Percentiles rank a stretch among this genome's conserved stretches.
phyloP scores from a whole-genome alignment of 805 yeast species.

The Pichia phayaonensis region DNA sequence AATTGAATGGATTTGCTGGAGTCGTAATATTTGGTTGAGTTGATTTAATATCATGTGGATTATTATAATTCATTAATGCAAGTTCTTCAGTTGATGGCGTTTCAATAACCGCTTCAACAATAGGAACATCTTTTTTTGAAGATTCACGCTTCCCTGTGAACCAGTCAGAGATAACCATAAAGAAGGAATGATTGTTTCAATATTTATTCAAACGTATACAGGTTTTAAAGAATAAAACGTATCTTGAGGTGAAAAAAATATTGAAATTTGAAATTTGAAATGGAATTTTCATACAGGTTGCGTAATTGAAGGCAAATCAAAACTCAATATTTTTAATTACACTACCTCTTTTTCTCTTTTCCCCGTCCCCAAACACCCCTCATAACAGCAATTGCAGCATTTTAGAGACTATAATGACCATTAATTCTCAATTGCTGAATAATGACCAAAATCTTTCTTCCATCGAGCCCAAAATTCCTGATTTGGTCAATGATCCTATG shows the following conservation, averaged over 20 bases:
- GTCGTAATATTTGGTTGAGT: neutral
- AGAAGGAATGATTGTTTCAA: neutral
- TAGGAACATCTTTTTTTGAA: neutral
- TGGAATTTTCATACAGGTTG: neutral
- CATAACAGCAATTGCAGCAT: too few relatives aligned
- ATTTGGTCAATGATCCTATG: neutral
- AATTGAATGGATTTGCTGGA: neutral
- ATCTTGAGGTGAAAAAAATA: neutral
- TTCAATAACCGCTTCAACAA: constrained; percentile 9
- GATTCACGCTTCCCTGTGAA: neutral
- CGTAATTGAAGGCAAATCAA: neutral
- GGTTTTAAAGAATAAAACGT: too few relatives aligned
- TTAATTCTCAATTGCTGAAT: neutral
- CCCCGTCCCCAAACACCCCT: neutral
- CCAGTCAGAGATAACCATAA: constrained; percentile 6
- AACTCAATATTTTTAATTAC: neutral
- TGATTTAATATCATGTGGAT: constrained; percentile 2
- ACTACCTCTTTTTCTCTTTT: too few relatives aligned
- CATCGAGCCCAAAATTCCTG: neutral
- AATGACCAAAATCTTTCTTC: neutral
- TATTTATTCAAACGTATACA: neutral
- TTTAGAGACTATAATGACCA: neutral
- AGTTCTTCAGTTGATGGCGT: constrained; percentile 32
- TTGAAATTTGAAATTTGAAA: neutral
- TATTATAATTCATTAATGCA: constrained; percentile 33